phyloP scores from a whole-genome alignment of 2,329 filamentous ascomycete species.

The Proliferodiscus dingleyae region DNA sequence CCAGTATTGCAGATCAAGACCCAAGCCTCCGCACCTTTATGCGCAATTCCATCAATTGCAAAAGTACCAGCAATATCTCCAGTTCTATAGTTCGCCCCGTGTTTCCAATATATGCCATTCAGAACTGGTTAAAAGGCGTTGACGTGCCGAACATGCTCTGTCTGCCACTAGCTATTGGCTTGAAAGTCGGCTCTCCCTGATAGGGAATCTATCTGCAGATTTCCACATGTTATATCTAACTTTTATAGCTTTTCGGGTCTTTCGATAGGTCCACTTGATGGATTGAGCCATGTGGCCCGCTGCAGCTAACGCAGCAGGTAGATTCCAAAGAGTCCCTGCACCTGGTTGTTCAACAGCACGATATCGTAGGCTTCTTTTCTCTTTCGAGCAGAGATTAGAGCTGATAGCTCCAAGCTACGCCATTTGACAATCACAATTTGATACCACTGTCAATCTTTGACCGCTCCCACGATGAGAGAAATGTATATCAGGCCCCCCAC shows the following conservation, averaged over 20 bases:
- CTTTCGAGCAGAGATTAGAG: constrained; percentile 14
- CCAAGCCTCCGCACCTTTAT: background rate
- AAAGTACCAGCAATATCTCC: background rate
- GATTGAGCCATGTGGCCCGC: constrained; percentile 3
- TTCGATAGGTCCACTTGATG: constrained; percentile 14
- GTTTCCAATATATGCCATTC: background rate
- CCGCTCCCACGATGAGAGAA: constrained; percentile 1
- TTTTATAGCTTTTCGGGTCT: constrained; percentile 1
- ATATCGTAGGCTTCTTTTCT: constrained; percentile 6
- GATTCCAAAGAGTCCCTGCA: background rate
- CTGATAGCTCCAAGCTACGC: constrained; percentile 17
- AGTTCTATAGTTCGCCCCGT: background rate
- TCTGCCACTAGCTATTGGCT: background rate
- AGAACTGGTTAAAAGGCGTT: background rate
- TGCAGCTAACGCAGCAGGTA: background rate
- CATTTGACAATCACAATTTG: constrained; percentile 9
- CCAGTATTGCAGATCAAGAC: background rate
- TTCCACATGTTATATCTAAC: constrained; percentile 18
- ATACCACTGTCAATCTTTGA: background rate
- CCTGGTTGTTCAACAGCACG: constrained; percentile 4
- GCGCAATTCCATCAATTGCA: background rate
- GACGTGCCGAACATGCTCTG: background rate
- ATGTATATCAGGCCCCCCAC: constrained; percentile 7
- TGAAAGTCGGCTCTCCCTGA: background rate
- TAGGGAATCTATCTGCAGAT: background rate